Evolutionary conservation across 2,329 filamentous ascomycete species (phyloP), one percentile per base, ranked within the genome.

Genomic region (Botrytis byssoidea): DNA sequence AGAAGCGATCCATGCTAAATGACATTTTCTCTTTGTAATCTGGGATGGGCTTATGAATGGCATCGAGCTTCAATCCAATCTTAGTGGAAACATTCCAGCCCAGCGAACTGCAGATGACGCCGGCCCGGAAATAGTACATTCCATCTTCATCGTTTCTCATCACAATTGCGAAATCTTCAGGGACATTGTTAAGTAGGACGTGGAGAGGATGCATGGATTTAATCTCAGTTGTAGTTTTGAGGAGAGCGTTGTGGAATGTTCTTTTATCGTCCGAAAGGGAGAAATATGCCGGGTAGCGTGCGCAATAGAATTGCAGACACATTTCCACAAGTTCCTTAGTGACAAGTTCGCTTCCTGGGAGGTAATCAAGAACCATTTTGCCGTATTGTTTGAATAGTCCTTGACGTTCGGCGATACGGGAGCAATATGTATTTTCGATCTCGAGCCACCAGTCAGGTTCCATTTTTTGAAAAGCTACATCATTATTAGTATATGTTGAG

Each of bases 311-410:
- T 76, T 95, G 92, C 5, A 97, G 77, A 3, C 86, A 87, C 89
- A 95, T 94, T 81, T 97, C 94, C 93, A 96, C 95, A 9, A 96
- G 84, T 79, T 97, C 94, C 80, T 94, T 94, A 80, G 91, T 93
- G 0, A 90, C 93, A 0, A 96, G 84, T 78, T 96, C 92, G 0
- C 91, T 91, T 1, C 93, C 93, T 0, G 93, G 92, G 0, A 95
- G 85, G 46, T 86, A 85, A 73, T 91, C 87, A 1, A 96, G 85
- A 2, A 97, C 89, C 5, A 84, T 83, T 16, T 85, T 85, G 2
- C 91, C 89, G 76, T 95, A 85, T 74, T 90, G 83, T 18, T 83
- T 83, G 79, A 90, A 92, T 0, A 97, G 85, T 0, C 83, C 84
- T 79, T 90, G 87, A 29, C 94, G 91, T 80, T 95, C 89, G 8